Evolutionary conservation across 768 basidiomycete species (phyloP).

Genomic region (Lactarius pseudohatsudake): DNA sequence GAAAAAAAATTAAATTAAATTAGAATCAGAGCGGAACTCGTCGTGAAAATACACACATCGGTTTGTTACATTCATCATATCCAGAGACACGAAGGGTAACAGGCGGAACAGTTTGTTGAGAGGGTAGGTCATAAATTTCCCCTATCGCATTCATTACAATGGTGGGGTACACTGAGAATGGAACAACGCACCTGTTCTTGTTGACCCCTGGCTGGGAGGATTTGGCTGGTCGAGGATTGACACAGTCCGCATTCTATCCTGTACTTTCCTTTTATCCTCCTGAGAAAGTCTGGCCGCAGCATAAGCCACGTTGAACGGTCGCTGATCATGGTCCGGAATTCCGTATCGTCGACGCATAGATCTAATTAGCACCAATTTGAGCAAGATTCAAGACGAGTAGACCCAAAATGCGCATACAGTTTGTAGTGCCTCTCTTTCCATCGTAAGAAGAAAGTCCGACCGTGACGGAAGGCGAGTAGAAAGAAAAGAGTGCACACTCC

Average conservation of each 20-base stretch:
- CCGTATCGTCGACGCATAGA: constrained; percentile 75
- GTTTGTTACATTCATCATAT: constrained; percentile 11
- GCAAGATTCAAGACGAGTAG: constrained; percentile 16
- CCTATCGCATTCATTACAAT: constrained; percentile 4
- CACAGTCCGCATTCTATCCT: constrained; percentile 15
- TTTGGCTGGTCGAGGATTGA: background rate
- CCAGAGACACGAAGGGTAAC: constrained; percentile 20
- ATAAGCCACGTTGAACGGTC: constrained; percentile 88
- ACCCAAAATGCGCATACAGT: constrained; percentile 47
- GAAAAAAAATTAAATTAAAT: background rate
- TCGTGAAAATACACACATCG: constrained; percentile 6
- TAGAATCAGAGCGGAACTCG: background rate
- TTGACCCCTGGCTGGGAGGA: background rate
- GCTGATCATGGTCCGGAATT: constrained; percentile 78
- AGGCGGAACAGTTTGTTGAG: constrained; percentile 11
- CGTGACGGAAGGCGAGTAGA: constrained; percentile 35
- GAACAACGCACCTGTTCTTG: constrained; percentile 14
- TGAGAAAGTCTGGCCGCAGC: constrained; percentile 61
- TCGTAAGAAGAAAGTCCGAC: constrained; percentile 45
- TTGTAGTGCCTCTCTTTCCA: constrained; percentile 66
- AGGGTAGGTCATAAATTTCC: background rate
- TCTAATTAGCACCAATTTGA: constrained; percentile 39
- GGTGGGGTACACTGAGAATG: background rate
- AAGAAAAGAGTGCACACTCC: constrained; percentile 22
- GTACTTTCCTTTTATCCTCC: constrained; percentile 40